Evolutionary conservation across 2,329 filamentous ascomycete species (phyloP), one percentile per base, ranked within the genome.

Genomic region (Thelonectria rubi): DNA sequence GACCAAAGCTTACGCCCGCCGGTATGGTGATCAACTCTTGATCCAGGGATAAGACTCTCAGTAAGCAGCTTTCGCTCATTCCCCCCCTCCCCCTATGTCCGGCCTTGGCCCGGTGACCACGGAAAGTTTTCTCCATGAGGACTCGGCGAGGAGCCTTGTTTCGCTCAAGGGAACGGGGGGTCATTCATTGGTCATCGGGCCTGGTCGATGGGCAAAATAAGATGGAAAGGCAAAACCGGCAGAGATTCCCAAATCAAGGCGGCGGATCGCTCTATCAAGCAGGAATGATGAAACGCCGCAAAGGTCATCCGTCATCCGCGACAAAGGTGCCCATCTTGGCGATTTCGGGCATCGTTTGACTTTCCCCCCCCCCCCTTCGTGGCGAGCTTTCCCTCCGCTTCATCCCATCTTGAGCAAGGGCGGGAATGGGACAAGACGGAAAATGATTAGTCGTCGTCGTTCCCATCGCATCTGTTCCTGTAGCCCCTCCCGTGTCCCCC

Each of bases 251-350:
- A 46, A 58, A 63, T 57, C 52, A 62, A 47, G 55, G 49, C 24
- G 49, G 43, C 40, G 51, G 48, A 53, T 39, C 32, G 42, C 24
- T 48, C 15, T 46, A 30, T 50, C 53, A 45, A 32, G 12, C 20
- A 51, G 47, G 58, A 62, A 60, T 56, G 52, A 66, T 71, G 67
- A 71, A 71, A 68, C 69, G 62, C 32, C 69, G 62, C 32, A 62
- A 11, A 62, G 51, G 58, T 60, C 55, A 47, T 15, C 21, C 17
- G 26, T 24, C 46, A 55, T 51, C 51, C 49, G 51, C 45, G 26
- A 12, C 43, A 58, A 63, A 47, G 62, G 53, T 57, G 67, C 55
- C 32, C 49, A 67, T 47, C 64, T 66, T 69, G 59, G 60, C 67
- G 53, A 51, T 54, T 65, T 63, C 39, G 57, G 65, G 50, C 51